Base-by-base conservation (phyloP, 202 grass and related monocot species). In the Setaria italica region DNA sequence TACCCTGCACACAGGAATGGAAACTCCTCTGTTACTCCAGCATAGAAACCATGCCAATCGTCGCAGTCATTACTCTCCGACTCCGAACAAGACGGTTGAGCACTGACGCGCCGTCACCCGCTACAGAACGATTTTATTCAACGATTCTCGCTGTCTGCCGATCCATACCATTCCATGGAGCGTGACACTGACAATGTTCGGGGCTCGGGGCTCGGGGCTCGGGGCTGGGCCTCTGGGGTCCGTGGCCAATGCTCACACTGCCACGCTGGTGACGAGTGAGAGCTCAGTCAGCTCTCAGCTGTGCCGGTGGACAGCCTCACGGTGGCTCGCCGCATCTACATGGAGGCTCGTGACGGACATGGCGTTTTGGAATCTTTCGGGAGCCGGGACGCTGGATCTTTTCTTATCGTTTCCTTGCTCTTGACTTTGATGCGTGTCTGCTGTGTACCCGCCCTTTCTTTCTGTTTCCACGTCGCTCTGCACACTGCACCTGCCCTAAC, bases 331-430 rank as follows among this genome's bases (percentile, higher is more conserved):
- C 65, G 16, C 70, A 62, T 68, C 59, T 15, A 59, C 78, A 56
- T 59, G 70, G 78, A 67, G 53, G 33, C 71, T 82, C 71, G 85
- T 70, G 79, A 69, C 48, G 15, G 42, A 1, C 50, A 19, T 2
- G 16, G 30, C 30, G 43, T 4, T 29, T 33, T 15, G 72, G 85
- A 69, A 77, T 82, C 48, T 87, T 76, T 82, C 17, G 85, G 71
- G 51, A 29, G 25, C 39, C 33, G 62, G 33, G 77, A 10, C 65
- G 71, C 30, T 58, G 78, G 49, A 80, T 67, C 62, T 68, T 82
- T 87, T 59, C 62, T 60, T 51, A 58, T 75, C 48, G 85, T 81
- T 87, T 74, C 4, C 70, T 17, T 48, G 77, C 78, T 57, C 69
- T 67, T 75, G 78, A 75, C 77, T 67, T 66, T 75, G 32, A 66